These are phyloP conservation scores for Salix dunnii DNA, from an alignment of 345 rosid species.

Conservation along the genomic window DNA sequence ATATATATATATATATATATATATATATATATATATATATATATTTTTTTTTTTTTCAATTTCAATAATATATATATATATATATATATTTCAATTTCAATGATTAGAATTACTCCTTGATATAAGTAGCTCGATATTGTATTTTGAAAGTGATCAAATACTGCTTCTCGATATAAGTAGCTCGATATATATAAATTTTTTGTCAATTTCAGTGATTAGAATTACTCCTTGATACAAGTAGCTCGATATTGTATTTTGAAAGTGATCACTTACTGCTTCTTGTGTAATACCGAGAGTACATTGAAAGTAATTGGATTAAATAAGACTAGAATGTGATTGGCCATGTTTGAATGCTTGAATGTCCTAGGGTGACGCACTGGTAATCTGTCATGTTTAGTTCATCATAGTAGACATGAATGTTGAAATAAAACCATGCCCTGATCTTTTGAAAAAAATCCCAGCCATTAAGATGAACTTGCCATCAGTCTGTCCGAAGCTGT, in stretches of 20 bases:
- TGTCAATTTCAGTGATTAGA: neutral
- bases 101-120: neutral
- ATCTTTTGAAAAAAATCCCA: neutral
- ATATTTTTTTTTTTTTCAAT: no score
- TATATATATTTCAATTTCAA: no score
- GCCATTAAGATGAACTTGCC: neutral
- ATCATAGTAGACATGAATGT: neutral
- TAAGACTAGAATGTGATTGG: neutral
- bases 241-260: neutral
- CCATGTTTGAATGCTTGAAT: neutral
- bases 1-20: no score
- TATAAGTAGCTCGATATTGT: neutral
- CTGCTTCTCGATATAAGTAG: neutral
- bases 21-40: no score
- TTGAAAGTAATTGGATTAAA: neutral
- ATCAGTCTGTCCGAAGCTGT: neutral
- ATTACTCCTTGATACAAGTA: neutral
- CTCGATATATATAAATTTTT: no score
- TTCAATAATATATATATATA: no score
- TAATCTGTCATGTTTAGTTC: neutral
- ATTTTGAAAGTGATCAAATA: neutral
- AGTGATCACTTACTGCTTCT: neutral
- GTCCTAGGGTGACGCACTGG: neutral
- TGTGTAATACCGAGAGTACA: neutral
- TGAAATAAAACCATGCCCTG: neutral